These are phyloP conservation scores for Dothiorella sarmentorum DNA, from an alignment of 2,329 filamentous ascomycete genomes.

Conservation along the genomic window DNA sequence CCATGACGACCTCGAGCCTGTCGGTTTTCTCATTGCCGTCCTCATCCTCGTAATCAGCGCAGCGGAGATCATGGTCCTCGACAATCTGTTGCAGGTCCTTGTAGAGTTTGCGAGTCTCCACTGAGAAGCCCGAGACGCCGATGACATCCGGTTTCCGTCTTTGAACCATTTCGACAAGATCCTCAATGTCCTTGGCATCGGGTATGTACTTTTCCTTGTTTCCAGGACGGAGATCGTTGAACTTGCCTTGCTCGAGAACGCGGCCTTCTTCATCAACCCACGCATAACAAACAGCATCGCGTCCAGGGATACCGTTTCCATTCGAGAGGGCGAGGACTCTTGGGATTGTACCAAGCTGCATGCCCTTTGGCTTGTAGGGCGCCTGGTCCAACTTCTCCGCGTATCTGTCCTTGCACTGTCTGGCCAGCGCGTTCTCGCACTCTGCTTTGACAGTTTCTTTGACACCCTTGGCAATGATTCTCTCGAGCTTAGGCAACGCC, in stretches of 20 bases:
- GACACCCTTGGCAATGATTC: constrained; percentile 81
- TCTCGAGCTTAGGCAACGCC: constrained; percentile 77
- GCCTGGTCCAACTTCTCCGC: constrained; percentile 89
- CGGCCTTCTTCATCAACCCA: constrained; percentile 92
- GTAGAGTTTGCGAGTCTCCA: constrained; percentile 79
- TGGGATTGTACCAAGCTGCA: constrained; percentile 82
- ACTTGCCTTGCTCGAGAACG: constrained; percentile 83
- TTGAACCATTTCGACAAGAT: constrained; percentile 74
- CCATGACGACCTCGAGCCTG: constrained; percentile 79
- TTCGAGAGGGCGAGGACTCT: constrained; percentile 85
- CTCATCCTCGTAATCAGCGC: constrained; percentile 74
- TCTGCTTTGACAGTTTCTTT: constrained; percentile 92
- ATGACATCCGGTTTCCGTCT: constrained; percentile 85
- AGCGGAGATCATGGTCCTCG: constrained; percentile 70
- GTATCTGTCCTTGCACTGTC: constrained; percentile 83
- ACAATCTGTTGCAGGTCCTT: constrained; percentile 78
- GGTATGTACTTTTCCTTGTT: constrained; percentile 64
- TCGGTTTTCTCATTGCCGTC: constrained; percentile 72
- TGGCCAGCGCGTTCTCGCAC: constrained; percentile 90
- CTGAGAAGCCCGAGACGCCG: constrained; percentile 81
- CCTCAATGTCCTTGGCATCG: constrained; percentile 61
- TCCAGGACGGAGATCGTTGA: constrained; percentile 68
- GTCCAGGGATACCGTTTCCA: constrained; percentile 70
- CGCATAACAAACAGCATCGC: constrained; percentile 81
- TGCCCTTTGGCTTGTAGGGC: constrained; percentile 90